These are phyloP conservation scores for Xylariaceae sp. DNA, from an alignment of 2,329 filamentous ascomycete genomes.

Conservation along the genomic window DNA sequence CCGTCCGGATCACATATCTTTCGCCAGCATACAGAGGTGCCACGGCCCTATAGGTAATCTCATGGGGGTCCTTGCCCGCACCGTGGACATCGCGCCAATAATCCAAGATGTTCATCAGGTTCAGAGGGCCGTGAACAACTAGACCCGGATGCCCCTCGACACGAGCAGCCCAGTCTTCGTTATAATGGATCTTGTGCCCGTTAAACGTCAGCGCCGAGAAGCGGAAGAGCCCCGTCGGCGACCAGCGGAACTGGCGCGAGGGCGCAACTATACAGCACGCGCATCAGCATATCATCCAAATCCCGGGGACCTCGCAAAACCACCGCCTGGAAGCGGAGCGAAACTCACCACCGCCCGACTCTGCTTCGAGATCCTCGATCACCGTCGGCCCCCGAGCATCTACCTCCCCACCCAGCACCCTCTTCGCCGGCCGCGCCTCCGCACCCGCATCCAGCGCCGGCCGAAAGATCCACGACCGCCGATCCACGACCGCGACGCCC, in stretches of 20 bases:
- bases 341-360: too few relatives aligned
- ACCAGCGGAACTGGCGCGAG: constrained; percentile 36
- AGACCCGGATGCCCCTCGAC: constrained; percentile 66
- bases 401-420: not conserved
- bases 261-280: too few relatives aligned
- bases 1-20: constrained; percentile 44
- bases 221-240: constrained; percentile 60
- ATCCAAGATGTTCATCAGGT: constrained; percentile 67
- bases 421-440: not conserved
- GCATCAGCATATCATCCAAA: too few relatives aligned
- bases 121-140: constrained; percentile 78
- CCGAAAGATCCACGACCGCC: constrained; percentile 45
- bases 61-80: constrained; percentile 5
- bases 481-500: constrained; percentile 51
- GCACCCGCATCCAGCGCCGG: constrained; percentile 22
- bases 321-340: too few relatives aligned
- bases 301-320: too few relatives aligned
- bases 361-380: too few relatives aligned
- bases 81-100: constrained; percentile 54
- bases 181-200: constrained; percentile 80
- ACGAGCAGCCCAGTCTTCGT: constrained; percentile 58
- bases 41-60: constrained; percentile 63
- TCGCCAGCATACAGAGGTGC: constrained; percentile 68
- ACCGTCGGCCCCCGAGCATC: not conserved
- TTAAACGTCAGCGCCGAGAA: constrained; percentile 86